phyloP scores from a whole-genome alignment of 2,329 filamentous ascomycete genomes.

The Colletotrichum cuscutae region DNA sequence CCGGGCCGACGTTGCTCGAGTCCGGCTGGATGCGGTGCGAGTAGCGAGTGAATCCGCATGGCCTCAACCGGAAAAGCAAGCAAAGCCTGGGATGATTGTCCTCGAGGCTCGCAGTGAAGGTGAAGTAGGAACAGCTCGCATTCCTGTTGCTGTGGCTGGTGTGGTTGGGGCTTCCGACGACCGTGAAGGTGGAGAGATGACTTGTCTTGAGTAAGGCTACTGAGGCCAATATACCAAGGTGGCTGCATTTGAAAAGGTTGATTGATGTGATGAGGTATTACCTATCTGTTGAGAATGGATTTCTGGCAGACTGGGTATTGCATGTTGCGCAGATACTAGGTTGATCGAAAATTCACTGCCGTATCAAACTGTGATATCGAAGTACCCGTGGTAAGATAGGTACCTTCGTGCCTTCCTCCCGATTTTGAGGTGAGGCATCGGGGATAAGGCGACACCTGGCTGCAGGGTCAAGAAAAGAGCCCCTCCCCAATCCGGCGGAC shows the following conservation, averaged over 20 bases:
- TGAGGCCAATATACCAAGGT: not conserved
- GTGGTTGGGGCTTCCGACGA: too few species aligned
- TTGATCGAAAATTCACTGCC: too few species aligned
- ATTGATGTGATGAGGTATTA: not conserved
- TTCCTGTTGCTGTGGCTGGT: not conserved
- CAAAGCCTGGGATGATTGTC: not conserved
- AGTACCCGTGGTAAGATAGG: too few species aligned
- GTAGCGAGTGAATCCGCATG: not conserved
- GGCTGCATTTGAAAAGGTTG: not conserved
- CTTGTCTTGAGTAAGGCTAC: not conserved
- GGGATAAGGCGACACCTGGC: not conserved
- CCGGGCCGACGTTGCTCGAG: not conserved
- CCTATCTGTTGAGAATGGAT: too few species aligned
- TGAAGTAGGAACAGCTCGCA: not conserved
- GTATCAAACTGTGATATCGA: too few species aligned
- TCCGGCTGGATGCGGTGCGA: constrained; percentile 13
- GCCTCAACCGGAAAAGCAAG: constrained; percentile 12
- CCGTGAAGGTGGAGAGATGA: not conserved
- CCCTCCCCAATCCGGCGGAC: not conserved
- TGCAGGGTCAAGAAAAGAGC: not conserved
- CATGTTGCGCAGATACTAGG: too few species aligned
- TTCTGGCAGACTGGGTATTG: too few species aligned
- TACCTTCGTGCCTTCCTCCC: too few species aligned
- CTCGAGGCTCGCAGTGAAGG: not conserved
- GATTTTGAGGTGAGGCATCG: not conserved